A percentile compares a stretch with the other conserved stretches of the same genome.
Evolutionary conservation across 139 green algal genomes (phyloP).

Genomic region (Chloropicon primus): DNA sequence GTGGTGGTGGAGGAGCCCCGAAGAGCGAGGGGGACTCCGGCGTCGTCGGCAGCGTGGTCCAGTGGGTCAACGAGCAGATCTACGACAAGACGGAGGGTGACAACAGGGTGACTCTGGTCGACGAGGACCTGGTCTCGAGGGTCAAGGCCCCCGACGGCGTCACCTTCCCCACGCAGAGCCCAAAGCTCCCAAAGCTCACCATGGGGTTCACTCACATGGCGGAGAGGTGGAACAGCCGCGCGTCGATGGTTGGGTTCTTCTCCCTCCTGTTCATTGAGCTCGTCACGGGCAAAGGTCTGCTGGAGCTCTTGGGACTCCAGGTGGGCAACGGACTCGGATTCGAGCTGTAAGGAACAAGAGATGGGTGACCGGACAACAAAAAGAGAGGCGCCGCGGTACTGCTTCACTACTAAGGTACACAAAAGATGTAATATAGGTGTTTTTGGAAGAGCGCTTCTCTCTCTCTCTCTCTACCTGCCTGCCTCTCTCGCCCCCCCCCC

Average conservation of each 20-base stretch:
- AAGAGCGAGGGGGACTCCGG: too few species aligned
- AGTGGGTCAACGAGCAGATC: neutral
- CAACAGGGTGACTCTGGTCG: neutral
- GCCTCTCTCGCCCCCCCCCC: too few species aligned
- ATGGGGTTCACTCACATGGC: slow-evolving; percentile 65
- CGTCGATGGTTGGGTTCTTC: slow-evolving; percentile 79
- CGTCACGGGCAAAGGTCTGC: slow-evolving; percentile 43
- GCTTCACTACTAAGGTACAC: too few species aligned
- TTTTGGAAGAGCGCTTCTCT: too few species aligned
- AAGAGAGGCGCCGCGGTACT: too few species aligned
- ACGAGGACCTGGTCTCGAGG: neutral
- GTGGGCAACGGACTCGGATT: slow-evolving; percentile 53
- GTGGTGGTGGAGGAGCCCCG: too few species aligned
- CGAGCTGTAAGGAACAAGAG: slow-evolving; percentile 39
- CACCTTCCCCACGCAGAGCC: slow-evolving; percentile 29
- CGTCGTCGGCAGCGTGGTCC: neutral
- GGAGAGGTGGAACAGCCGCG: slow-evolving; percentile 63
- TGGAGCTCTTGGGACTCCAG: slow-evolving; percentile 50
- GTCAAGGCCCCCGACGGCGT: slow-evolving; percentile 29
- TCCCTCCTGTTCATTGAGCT: slow-evolving; percentile 57
- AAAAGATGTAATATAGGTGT: too few species aligned
- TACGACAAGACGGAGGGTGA: neutral
- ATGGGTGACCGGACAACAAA: too few species aligned
- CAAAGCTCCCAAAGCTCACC: slow-evolving; percentile 20
- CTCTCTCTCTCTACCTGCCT: too few species aligned